These are phyloP conservation scores for Piedraia hortae DNA, from an alignment of 2,329 filamentous ascomycete genomes.

Conservation along the genomic window DNA sequence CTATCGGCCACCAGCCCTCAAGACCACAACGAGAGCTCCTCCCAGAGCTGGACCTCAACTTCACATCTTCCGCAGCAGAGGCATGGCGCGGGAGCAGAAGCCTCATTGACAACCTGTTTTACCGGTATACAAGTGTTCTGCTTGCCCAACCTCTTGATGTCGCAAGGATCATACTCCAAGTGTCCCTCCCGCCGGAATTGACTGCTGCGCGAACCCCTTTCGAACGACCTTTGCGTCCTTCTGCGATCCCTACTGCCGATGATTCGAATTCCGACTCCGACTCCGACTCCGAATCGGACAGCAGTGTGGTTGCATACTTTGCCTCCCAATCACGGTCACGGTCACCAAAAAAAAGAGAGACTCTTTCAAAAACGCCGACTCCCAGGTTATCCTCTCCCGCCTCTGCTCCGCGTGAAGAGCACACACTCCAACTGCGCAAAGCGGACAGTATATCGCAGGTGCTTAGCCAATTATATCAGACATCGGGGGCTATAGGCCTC, in stretches of 20 bases:
- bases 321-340: slow-evolving; percentile 20
- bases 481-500: slow-evolving; percentile 68
- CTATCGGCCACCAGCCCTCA: too few relatives aligned
- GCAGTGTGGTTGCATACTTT: slow-evolving; percentile 49
- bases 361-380: slow-evolving; percentile 3
- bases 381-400: slow-evolving; percentile 16
- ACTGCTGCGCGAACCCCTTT: slow-evolving; percentile 1
- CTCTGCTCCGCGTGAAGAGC: slow-evolving; percentile 3
- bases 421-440: slow-evolving; percentile 8
- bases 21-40: slow-evolving; percentile 76
- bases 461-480: slow-evolving; percentile 64
- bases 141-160: slow-evolving; percentile 93
- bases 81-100: slow-evolving; percentile 28
- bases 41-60: slow-evolving; percentile 60
- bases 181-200: slow-evolving; percentile 21
- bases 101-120: slow-evolving; percentile 58
- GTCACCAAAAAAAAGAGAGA: not conserved
- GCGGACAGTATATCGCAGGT: slow-evolving; percentile 54
- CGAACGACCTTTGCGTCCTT: not conserved
- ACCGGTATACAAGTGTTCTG: slow-evolving; percentile 73
- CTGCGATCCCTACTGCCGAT: slow-evolving; percentile 2
- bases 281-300: slow-evolving; percentile 14
- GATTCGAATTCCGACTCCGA: slow-evolving; percentile 2
- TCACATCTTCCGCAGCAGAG: slow-evolving; percentile 14
- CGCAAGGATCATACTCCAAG: slow-evolving; percentile 76